These are phyloP conservation scores for Calocybe indica DNA, from an alignment of 768 basidiomycete species.

Conservation along the genomic window DNA sequence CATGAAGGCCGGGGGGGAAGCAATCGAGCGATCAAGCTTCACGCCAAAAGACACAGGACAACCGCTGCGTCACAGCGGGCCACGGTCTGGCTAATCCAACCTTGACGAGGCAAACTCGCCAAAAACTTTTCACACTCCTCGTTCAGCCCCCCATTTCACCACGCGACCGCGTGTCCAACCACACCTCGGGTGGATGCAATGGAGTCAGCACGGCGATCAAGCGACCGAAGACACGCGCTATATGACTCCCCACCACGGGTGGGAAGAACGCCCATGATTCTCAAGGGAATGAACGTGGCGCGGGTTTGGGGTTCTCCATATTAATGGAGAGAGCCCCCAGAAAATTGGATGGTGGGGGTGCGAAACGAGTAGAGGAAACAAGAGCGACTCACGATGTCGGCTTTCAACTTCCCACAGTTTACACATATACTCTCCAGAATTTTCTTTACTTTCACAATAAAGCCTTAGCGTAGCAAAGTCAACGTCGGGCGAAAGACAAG, in stretches of 20 bases:
- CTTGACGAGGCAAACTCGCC: conserved; percentile 26
- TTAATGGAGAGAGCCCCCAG: conserved; percentile 94
- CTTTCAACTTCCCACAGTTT: conserved; percentile 97
- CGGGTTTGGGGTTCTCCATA: conserved; percentile 95
- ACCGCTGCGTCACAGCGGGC: conserved; percentile 67
- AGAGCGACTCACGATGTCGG: conserved; percentile 89
- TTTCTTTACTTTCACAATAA: conserved; percentile 99
- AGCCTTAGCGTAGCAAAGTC: conserved; percentile 46
- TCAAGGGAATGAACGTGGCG: conserved; percentile 71
- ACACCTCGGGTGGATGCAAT: conserved; percentile 59
- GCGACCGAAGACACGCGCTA: conserved; percentile 87
- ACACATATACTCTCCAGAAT: conserved; percentile 98
- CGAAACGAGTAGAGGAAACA: conserved; percentile 88
- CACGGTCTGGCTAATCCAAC: conserved; percentile 44
- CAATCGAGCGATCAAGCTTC: conserved; percentile 46
- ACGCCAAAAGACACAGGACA: conserved; percentile 46
- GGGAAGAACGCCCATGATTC: conserved; percentile 77
- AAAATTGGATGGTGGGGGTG: conserved; percentile 95
- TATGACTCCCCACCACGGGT: conserved; percentile 58
- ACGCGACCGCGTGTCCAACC: conserved; percentile 84
- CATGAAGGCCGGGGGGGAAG: conserved; percentile 17
- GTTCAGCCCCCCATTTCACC: conserved; percentile 99
- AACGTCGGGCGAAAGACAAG: background rate
- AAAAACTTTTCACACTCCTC: conserved; percentile 79
- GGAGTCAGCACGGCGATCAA: conserved; percentile 81